Evolutionary conservation across 352 stramenopile genomes (phyloP).

Genomic region (Phytophthora capsici): DNA sequence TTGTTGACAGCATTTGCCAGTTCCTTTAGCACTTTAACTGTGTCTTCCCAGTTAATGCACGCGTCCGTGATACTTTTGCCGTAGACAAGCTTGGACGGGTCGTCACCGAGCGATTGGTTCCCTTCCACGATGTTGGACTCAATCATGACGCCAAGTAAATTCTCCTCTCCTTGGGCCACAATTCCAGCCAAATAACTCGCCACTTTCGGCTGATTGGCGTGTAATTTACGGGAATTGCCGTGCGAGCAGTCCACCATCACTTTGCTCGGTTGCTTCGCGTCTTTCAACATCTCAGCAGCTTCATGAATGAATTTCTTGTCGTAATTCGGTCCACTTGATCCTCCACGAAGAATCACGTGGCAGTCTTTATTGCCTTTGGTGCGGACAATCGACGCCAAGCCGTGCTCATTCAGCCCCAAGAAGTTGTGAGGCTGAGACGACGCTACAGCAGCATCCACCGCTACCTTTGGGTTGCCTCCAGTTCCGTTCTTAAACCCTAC

Average conservation of each 20-base stretch:
- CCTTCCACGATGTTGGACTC: conserved; percentile 89
- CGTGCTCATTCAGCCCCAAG: conserved; percentile 81
- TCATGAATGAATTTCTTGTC: conserved; percentile 75
- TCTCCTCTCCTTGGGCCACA: conserved; percentile 67
- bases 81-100: conserved; percentile 77
- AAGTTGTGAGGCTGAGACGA: conserved; percentile 85
- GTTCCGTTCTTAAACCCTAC: conserved; percentile 90
- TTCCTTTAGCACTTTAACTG: conserved; percentile 62
- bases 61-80: conserved; percentile 90
- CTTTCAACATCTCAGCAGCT: conserved; percentile 60
- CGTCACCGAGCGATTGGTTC: conserved; percentile 80
- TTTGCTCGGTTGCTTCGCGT: conserved; percentile 70
- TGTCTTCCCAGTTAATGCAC: conserved; percentile 88
- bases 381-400: conserved; percentile 81
- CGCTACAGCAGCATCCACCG: conserved; percentile 73
- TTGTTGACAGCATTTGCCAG: conserved; percentile 62
- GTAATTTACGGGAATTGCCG: conserved; percentile 86
- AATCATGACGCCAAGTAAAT: conserved; percentile 87
- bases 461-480: conserved; percentile 81
- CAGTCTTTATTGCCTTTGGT: conserved; percentile 88
- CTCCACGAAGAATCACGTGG: conserved; percentile 86
- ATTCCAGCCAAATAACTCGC: conserved; percentile 68
- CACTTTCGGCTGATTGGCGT: conserved; percentile 86
- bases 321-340: conserved; percentile 81
- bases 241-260: conserved; percentile 92